A percentile compares a stretch with the other conserved stretches of the same genome.
These are phyloP conservation scores for Mortierella sp. DNA, from an alignment of 371 early-diverging fungal genomes.

Conservation along the genomic window DNA sequence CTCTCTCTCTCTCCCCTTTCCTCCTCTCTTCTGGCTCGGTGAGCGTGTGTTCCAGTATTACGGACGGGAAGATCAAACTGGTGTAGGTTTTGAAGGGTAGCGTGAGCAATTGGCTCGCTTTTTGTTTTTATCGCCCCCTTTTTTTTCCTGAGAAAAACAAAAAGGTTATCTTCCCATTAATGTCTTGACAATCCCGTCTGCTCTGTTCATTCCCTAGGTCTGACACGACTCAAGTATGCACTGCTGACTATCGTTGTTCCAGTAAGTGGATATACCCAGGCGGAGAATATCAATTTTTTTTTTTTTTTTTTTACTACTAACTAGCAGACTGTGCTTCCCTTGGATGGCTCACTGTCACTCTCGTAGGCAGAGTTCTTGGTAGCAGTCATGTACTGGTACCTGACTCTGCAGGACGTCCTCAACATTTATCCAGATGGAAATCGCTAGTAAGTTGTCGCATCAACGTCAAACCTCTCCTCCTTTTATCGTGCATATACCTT, in stretches of 20 bases:
- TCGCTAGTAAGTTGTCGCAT: conserved; percentile 24
- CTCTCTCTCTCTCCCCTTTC: too few relatives aligned
- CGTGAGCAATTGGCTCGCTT: too few relatives aligned
- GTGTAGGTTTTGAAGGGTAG: too few relatives aligned
- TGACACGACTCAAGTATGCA: conserved; percentile 63
- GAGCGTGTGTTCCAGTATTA: too few relatives aligned
- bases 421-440: conserved; percentile 31
- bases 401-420: conserved; percentile 14
- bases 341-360: too few relatives aligned
- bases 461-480: not conserved
- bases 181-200: too few relatives aligned
- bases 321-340: too few relatives aligned
- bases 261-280: conserved; percentile 7
- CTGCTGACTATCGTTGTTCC: conserved; percentile 77
- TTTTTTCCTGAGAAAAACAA: not conserved
- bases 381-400: conserved; percentile 26
- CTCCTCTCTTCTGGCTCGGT: too few relatives aligned
- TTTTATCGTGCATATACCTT: not conserved
- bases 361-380: conserved; percentile 23
- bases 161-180: conserved; percentile 24
- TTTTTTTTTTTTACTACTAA: not conserved
- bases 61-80: too few relatives aligned
- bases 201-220: conserved; percentile 75
- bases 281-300: not conserved
- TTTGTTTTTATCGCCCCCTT: not conserved